These are phyloP conservation scores for Tuber aestivum DNA, from an alignment of 495 filamentous ascomycete genomes.

Conservation along the genomic window DNA sequence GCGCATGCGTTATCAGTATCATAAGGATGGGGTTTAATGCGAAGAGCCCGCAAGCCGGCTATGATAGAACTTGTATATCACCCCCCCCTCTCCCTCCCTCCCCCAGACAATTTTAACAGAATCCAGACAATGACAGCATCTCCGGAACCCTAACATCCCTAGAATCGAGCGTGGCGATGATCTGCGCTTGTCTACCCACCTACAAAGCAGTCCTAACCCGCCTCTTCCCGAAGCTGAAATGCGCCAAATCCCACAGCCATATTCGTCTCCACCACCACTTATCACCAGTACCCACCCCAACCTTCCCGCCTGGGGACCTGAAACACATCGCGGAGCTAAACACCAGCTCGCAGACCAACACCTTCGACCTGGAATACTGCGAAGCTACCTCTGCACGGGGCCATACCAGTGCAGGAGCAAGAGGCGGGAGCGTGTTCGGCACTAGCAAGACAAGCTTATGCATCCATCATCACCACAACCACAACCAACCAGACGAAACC, in stretches of 20 bases:
- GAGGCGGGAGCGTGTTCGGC: not conserved
- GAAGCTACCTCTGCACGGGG: not conserved
- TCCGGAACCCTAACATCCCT: not conserved
- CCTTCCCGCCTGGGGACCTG: not conserved
- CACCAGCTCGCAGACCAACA: not conserved
- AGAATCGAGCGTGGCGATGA: not conserved
- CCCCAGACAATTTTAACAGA: not conserved
- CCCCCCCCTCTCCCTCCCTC: not conserved
- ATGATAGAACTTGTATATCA: not conserved
- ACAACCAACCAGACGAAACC: not conserved
- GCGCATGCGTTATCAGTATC: not conserved
- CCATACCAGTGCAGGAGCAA: not conserved
- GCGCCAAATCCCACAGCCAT: not conserved
- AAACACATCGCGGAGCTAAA: constrained; percentile 2
- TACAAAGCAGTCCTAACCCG: constrained; percentile 1
- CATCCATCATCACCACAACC: not conserved
- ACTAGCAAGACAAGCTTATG: constrained; percentile 2
- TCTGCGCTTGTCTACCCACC: not conserved
- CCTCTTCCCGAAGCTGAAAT: not conserved
- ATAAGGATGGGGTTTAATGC: not conserved
- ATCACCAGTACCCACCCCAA: not conserved
- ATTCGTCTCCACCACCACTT: not conserved
- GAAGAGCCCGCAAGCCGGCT: not conserved
- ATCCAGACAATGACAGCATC: not conserved
- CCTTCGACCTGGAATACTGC: not conserved